phyloP scores from a whole-genome alignment of 257 asterid genomes.

The Jasminum sambac region DNA sequence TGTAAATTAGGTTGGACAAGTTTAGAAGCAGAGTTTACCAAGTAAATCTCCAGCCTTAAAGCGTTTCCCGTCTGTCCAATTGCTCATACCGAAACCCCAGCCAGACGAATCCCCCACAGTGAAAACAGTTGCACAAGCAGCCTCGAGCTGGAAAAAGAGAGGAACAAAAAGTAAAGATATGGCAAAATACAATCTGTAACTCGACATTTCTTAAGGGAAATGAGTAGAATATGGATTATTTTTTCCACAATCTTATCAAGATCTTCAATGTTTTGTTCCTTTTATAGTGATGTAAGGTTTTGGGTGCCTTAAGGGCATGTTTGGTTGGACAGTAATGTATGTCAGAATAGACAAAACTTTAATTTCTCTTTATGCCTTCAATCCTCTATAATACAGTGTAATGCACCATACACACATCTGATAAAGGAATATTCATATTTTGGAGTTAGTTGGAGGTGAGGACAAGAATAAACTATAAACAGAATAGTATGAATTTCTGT shows the following conservation, averaged over 20 bases:
- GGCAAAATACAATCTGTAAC: background rate
- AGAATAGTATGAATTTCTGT: background rate
- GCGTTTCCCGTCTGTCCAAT: constrained; percentile 3
- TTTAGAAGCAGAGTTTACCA: background rate
- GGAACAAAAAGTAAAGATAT: background rate
- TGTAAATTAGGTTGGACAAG: background rate
- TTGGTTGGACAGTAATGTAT: background rate
- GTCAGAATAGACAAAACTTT: background rate
- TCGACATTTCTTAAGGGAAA: background rate
- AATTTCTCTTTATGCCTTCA: too few species aligned
- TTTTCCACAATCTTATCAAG: background rate
- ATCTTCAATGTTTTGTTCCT: background rate
- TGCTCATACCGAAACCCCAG: background rate
- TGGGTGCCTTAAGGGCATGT: background rate
- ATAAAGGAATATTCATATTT: background rate
- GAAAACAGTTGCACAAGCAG: constrained; percentile 3
- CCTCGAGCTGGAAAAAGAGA: background rate
- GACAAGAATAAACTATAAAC: background rate
- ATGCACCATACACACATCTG: background rate
- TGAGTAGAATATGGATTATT: background rate
- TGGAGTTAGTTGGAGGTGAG: background rate
- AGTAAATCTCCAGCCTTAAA: background rate
- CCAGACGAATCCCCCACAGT: background rate
- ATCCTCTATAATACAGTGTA: background rate
- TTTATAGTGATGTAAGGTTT: background rate